phyloP scores from a whole-genome alignment of 2,329 filamentous ascomycete genomes.

The Exophiala lecanii-corni region DNA sequence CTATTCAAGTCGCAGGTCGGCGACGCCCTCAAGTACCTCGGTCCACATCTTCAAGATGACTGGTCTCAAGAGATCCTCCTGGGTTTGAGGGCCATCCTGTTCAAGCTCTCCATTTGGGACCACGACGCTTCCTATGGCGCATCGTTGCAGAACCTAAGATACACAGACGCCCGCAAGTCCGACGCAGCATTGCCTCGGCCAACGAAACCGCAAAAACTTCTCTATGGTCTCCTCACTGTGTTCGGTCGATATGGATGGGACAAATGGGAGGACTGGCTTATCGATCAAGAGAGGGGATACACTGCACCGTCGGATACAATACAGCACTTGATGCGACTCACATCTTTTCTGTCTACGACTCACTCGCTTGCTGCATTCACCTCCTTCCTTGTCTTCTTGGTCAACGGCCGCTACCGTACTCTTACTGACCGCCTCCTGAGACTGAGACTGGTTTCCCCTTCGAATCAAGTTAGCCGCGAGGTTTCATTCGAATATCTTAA shows the following conservation, averaged over 20 bases:
- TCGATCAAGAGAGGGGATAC: slow-evolving; percentile 71
- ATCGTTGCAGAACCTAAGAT: slow-evolving; percentile 83
- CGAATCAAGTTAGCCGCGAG: slow-evolving; percentile 79
- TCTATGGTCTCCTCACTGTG: slow-evolving; percentile 82
- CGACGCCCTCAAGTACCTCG: slow-evolving; percentile 83
- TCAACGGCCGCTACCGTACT: slow-evolving; percentile 87
- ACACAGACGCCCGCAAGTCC: slow-evolving; percentile 70
- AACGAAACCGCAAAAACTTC: slow-evolving; percentile 72
- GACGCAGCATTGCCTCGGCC: slow-evolving; percentile 64
- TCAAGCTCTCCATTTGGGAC: slow-evolving; percentile 96
- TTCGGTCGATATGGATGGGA: slow-evolving; percentile 86
- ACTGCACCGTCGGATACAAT: slow-evolving; percentile 40
- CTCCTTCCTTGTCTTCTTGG: slow-evolving; percentile 85
- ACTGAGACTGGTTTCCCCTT: slow-evolving; percentile 79
- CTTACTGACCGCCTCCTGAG: slow-evolving; percentile 78
- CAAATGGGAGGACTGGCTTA: slow-evolving; percentile 83
- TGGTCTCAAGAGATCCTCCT: slow-evolving; percentile 83
- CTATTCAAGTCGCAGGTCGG: slow-evolving; percentile 80
- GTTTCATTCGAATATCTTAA: slow-evolving; percentile 98
- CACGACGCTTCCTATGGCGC: slow-evolving; percentile 94
- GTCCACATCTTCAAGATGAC: slow-evolving; percentile 71
- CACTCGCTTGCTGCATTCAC: slow-evolving; percentile 77
- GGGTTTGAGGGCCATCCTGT: slow-evolving; percentile 70
- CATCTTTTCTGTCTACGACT: slow-evolving; percentile 62
- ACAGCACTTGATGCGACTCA: slow-evolving; percentile 61